Evolutionary conservation across 169 alveolate genomes (phyloP), one percentile per base, ranked within the genome.

Genomic region (Plasmodium sp.): DNA sequence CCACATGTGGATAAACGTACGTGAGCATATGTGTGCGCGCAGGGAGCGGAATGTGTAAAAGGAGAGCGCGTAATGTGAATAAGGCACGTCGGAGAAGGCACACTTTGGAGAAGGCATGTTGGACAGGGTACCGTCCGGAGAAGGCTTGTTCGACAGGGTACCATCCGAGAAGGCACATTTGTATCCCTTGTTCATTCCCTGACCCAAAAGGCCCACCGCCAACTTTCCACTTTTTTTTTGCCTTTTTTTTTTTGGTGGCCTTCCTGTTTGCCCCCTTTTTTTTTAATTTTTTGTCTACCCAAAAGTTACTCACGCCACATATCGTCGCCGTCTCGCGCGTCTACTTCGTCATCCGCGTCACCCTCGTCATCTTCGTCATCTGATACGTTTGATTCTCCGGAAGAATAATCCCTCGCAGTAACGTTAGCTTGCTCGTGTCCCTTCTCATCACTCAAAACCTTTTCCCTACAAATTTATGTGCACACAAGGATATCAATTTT

Each of bases 391-490:
- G 92, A 81, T 71, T 27, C 67, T 45, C 5, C 84, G 56, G 84
- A 48, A 33, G 81, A 81, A 34, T 67, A 22, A 27, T 27, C 75
- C 54, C 58, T 72, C 48, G 22, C 16, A 33, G 72, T 73, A 33
- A 51, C 39, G 77, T 67, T 83, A 14, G 58, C 73, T 73, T 67
- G 18, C 14, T 92, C 83, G 58, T 45, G 36, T 6, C 43, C 84
- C 41, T 82, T 81, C 43, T 92, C 92, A 48, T 72, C 51, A 48
- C 73, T 36, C n/a, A 92, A 27, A 22, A 92, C 75, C 77, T 92
- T 92, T 82, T 92, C 92, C 54, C 92, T 92, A 51, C 39, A 91
- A 91, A 62, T 39, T 36, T 84, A 83, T 58, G 74, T 83, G 43
- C 72, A 83, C 18, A 58, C 81, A 83, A 56, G 33, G n/a, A 33